These are phyloP conservation scores for Gelatoporia subvermispora DNA, from an alignment of 768 basidiomycete genomes.

Conservation along the genomic window DNA sequence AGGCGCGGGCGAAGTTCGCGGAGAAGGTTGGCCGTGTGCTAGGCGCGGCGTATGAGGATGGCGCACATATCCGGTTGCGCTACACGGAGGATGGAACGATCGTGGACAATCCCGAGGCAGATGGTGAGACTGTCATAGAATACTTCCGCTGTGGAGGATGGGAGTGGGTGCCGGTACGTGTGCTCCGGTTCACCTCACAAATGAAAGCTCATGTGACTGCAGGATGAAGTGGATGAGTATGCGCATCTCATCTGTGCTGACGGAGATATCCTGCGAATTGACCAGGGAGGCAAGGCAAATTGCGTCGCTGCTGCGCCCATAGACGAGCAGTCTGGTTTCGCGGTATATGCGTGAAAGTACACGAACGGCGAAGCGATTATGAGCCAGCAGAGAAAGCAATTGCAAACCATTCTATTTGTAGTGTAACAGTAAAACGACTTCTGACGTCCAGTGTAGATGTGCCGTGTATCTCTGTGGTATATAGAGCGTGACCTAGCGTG, in stretches of 20 bases:
- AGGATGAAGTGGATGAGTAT: conserved; percentile 55
- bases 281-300: conserved; percentile 51
- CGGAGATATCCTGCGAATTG: conserved; percentile 64
- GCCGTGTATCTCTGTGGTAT: neutral
- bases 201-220: conserved; percentile 1
- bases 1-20: conserved; percentile 45
- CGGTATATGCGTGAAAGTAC: conserved; percentile 39
- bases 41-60: conserved; percentile 70
- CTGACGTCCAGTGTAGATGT: conserved; percentile 1
- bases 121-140: conserved; percentile 62
- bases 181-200: too few species aligned
- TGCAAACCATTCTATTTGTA: neutral
- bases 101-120: conserved; percentile 25
- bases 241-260: conserved; percentile 80
- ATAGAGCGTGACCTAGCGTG: conserved; percentile 1
- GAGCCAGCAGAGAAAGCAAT: neutral
- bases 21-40: conserved; percentile 51
- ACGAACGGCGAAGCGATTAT: neutral
- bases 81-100: conserved; percentile 46
- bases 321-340: conserved; percentile 33
- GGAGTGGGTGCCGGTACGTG: conserved; percentile 78
- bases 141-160: conserved; percentile 75
- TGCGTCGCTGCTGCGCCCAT: conserved; percentile 39
- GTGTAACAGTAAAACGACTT: neutral
- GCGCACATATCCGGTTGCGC: conserved; percentile 58